These are phyloP conservation scores for Neotropicomus parvogracilis DNA, from an alignment of 1,284 basidiomycete species.

Conservation along the genomic window DNA sequence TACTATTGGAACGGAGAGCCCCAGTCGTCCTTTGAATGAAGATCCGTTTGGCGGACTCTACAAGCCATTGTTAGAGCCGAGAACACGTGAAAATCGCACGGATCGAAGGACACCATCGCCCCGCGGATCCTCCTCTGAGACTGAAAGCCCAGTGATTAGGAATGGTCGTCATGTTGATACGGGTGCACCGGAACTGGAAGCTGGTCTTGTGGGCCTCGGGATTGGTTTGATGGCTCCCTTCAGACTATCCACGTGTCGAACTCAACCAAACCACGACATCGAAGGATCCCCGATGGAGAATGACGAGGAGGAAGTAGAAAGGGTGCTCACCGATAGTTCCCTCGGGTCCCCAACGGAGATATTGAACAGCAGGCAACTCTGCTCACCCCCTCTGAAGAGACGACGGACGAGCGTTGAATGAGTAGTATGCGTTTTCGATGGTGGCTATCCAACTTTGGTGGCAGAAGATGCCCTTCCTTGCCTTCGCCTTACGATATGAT, in stretches of 20 bases:
- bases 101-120: constrained; percentile 25
- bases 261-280: constrained; percentile 16
- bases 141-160: constrained; percentile 60
- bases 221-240: constrained; percentile 58
- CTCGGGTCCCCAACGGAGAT: constrained; percentile 27
- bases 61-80: constrained; percentile 24
- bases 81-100: constrained; percentile 5
- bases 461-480: constrained; percentile 18
- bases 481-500: constrained; percentile 15
- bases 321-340: constrained; percentile 24
- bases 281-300: constrained; percentile 20
- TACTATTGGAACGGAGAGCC: constrained; percentile 19
- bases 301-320: constrained; percentile 36
- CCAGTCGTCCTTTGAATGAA: constrained; percentile 27
- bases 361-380: constrained; percentile 20
- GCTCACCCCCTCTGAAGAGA: constrained; percentile 44
- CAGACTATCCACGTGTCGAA: constrained; percentile 33
- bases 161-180: constrained; percentile 34
- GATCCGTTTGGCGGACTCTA: constrained; percentile 36
- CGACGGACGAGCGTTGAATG: constrained; percentile 36
- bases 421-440: constrained; percentile 3
- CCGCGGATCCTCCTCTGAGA: constrained; percentile 39
- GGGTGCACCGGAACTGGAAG: constrained; percentile 30
- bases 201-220: constrained; percentile 40
- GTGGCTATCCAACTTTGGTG: constrained; percentile 8